Evolutionary conservation across 2,329 filamentous ascomycete species (phyloP), one percentile per base, ranked within the genome.

Genomic region (Microascus cirrosus): DNA sequence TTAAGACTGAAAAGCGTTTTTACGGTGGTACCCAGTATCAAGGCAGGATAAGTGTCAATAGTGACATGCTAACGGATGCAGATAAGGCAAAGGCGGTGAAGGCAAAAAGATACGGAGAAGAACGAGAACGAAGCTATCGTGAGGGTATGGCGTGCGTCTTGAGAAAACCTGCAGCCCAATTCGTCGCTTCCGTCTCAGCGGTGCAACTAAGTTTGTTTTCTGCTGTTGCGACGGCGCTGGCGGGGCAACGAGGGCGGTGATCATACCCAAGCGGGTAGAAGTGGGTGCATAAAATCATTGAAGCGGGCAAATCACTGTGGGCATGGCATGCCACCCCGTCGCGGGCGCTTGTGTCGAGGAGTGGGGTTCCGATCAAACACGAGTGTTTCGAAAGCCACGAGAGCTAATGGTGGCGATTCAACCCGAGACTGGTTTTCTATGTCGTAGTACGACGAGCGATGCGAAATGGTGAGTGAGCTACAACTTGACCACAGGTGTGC

Each of bases 121-220:
- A 50, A 50, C 3, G 36, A 24, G 22, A 32, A 36, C 24, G 55
- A 56, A 24, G 55, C 42, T 22, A 56, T 56, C 55, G 55, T 34
- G 39, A 35, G 28, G 15, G 22, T 22, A 36, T 22, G n/a, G 39
- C 13, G 39, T 7, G n/a, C 15, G 15, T 45, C n/a, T 18, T n/a
- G 15, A n/a, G 39, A 15, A 15, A n/a, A n/a, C 5, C n/a, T 45
- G 20, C 11, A 50, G 45, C 20, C 5, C 45, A 12, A 10, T 22
- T 20, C 25, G 13, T n/a, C 18, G 39, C 15, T 34, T 50, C 5
- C 15, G 10, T 48, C 20, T 18, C 36, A 15, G n/a, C n/a, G n/a
- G n/a, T n/a, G n/a, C n/a, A 42, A 18, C 6, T 18, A 18, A 13
- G n/a, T 48, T 58, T 58, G 56, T 50, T 54, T 53, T 58, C 35